Percentiles rank a stretch among this genome's conserved stretches.
These are phyloP conservation scores for Pythium dissimile DNA, from an alignment of 352 stramenopile species.

Conservation along the genomic window DNA sequence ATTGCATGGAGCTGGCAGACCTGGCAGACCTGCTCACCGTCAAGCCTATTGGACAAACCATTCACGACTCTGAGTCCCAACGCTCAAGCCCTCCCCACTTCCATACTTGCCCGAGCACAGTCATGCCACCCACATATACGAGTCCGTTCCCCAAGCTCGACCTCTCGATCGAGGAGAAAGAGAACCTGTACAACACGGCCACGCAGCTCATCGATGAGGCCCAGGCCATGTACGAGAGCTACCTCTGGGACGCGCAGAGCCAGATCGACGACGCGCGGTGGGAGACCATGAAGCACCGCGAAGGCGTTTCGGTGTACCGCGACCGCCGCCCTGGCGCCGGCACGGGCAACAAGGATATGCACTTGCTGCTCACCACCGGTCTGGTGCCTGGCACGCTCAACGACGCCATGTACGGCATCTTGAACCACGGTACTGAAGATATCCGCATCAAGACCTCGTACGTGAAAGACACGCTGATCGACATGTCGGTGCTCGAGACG, in stretches of 20 bases:
- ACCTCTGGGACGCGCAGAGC: slow-evolving; percentile 30
- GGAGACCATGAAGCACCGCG: slow-evolving; percentile 38
- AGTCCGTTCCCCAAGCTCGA: slow-evolving; percentile 46
- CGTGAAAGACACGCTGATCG: slow-evolving; percentile 35
- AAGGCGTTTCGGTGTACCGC: slow-evolving; percentile 39
- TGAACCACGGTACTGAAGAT: slow-evolving; percentile 32
- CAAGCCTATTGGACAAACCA: too few relatives aligned
- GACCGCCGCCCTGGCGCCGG: slow-evolving; percentile 31
- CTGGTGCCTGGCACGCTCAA: slow-evolving; percentile 45
- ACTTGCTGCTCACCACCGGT: slow-evolving; percentile 21
- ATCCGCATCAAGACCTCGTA: slow-evolving; percentile 59
- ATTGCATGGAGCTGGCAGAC: too few relatives aligned
- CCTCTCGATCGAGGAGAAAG: slow-evolving; percentile 39
- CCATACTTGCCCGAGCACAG: not conserved
- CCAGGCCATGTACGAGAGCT: slow-evolving; percentile 38
- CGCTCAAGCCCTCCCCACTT: too few relatives aligned
- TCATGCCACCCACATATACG: slow-evolving; percentile 21
- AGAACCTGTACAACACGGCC: slow-evolving; percentile 37
- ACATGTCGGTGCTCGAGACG: slow-evolving; percentile 44
- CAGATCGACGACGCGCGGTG: slow-evolving; percentile 34
- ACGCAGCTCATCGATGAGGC: slow-evolving; percentile 42
- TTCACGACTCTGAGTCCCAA: not conserved
- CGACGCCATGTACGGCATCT: slow-evolving; percentile 56
- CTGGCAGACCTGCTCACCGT: too few relatives aligned
- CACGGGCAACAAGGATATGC: slow-evolving; percentile 11